Conservation (phyloP, 305 asterid species). For the Fraxinus velutina region DNA sequence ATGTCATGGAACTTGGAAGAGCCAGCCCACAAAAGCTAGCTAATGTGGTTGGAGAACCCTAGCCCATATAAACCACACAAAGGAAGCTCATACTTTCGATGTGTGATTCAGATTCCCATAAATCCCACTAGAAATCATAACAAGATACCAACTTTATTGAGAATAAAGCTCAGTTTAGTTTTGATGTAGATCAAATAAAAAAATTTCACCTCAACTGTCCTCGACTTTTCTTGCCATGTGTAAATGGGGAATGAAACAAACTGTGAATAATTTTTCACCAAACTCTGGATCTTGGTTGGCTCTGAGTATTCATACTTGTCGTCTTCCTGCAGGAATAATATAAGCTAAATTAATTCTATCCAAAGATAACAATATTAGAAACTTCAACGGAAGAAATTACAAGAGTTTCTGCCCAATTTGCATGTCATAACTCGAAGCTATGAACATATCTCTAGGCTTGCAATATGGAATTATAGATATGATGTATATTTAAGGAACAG, state of each 20-base stretch:
- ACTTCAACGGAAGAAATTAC: slow-evolving; percentile 3
- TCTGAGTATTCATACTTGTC: slow-evolving; percentile 78
- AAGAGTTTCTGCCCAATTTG: not conserved
- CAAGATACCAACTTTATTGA: not conserved
- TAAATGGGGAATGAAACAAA: slow-evolving; percentile 93
- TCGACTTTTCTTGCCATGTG: slow-evolving; percentile 77
- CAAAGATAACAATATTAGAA: not conserved
- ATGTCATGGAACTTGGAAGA: too few species aligned
- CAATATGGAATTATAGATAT: not conserved
- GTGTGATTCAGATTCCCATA: too few species aligned
- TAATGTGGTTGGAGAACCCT: too few species aligned
- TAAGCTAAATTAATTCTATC: not conserved
- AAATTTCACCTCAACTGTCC: slow-evolving; percentile 70
- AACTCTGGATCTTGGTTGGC: slow-evolving; percentile 71
- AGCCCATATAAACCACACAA: too few species aligned
- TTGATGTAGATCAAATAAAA: not conserved
- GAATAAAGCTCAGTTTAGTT: not conserved
- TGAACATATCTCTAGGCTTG: not conserved
- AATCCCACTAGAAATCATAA: not conserved
- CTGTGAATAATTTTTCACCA: slow-evolving; percentile 95
- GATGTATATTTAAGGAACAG: not conserved
- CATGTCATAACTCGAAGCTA: not conserved
- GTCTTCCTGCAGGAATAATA: slow-evolving; percentile 59
- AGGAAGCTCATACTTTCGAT: too few species aligned
- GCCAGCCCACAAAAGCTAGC: too few species aligned